Evolutionary conservation across 2,329 filamentous ascomycete species (phyloP).

Genomic region (Blumeriella jaapii): DNA sequence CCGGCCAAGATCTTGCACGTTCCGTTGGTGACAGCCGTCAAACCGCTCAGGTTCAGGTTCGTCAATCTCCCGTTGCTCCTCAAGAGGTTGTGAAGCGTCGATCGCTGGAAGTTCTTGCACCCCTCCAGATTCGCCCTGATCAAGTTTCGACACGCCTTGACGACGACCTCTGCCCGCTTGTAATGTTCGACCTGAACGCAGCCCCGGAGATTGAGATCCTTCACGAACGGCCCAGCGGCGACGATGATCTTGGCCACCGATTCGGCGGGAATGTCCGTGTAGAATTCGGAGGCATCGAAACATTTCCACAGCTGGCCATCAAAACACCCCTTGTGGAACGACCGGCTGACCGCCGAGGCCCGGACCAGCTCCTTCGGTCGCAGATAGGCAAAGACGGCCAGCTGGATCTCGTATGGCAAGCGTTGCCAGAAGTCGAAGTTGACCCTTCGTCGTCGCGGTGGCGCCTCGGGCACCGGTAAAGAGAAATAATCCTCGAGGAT

Average conservation of each 20-base stretch:
- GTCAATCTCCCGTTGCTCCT: constrained; percentile 62
- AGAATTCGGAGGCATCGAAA: constrained; percentile 78
- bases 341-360: constrained; percentile 63
- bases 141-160: constrained; percentile 77
- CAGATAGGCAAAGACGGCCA: constrained; percentile 67
- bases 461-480: constrained; percentile 11
- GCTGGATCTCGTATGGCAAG: constrained; percentile 72
- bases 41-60: constrained; percentile 77
- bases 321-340: constrained; percentile 75
- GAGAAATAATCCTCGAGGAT: constrained; percentile 27
- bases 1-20: constrained; percentile 79
- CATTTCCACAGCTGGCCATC: constrained; percentile 89
- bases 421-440: constrained; percentile 62
- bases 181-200: constrained; percentile 82
- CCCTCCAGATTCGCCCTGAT: constrained; percentile 82
- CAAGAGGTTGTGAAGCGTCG: constrained; percentile 67
- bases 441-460: constrained; percentile 26
- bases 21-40: constrained; percentile 68
- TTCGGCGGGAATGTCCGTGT: constrained; percentile 73
- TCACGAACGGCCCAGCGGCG: constrained; percentile 78
- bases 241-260: constrained; percentile 77
- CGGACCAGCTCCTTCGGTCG: constrained; percentile 71
- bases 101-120: constrained; percentile 70
- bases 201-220: constrained; percentile 79
- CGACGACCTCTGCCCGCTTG: constrained; percentile 64